Evolutionary conservation across 2,329 filamentous ascomycete genomes (phyloP), one percentile per base, ranked within the genome.

Genomic region (Cyphellophora europaea): DNA sequence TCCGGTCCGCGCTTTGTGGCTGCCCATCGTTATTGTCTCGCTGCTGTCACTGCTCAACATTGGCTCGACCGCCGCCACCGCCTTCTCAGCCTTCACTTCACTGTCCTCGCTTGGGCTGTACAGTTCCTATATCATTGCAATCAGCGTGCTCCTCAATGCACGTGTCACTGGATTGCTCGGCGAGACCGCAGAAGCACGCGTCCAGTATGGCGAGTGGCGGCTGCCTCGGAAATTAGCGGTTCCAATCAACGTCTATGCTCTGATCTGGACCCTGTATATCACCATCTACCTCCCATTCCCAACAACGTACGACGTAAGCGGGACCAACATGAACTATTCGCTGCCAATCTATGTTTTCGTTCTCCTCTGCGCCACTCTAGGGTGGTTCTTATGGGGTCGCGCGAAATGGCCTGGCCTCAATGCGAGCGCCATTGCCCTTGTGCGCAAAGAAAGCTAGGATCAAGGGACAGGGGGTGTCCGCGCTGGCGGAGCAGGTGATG

Each of bases 291-390:
- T 57, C 32, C 51, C 51, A 5, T 58, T 59, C 34, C 56, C 56
- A 0, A 27, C 53, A 0, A 44, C 40, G 2, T 11, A 53, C 6
- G 55, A 56, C 1, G 55, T 59, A n/a, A 56, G 51, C 0, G 45
- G 44, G 2, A 35, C 45, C 28, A 56, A 55, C 11, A 58, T 59
- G 54, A 59, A 59, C 28, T 58, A 48, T 43, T 74, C 69, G 0
- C 66, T 61, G 14, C 71, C 72, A 1, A 71, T 71, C 0, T 65
- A 73, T 18, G 71, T 71, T 0, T 56, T 70, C 2, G 66, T 74
- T 23, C 71, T 66, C 50, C 40, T 72, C 4, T 56, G 76, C n/a
- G 67, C 37, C 6, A 10, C 44, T 8, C 36, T 42, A 11, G 46
- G 42, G n/a, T 49, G 46, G 46, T 32, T 32, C 18, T n/a, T 32